Evolutionary conservation across 768 basidiomycete genomes (phyloP).

Genomic region (Russula lepida): DNA sequence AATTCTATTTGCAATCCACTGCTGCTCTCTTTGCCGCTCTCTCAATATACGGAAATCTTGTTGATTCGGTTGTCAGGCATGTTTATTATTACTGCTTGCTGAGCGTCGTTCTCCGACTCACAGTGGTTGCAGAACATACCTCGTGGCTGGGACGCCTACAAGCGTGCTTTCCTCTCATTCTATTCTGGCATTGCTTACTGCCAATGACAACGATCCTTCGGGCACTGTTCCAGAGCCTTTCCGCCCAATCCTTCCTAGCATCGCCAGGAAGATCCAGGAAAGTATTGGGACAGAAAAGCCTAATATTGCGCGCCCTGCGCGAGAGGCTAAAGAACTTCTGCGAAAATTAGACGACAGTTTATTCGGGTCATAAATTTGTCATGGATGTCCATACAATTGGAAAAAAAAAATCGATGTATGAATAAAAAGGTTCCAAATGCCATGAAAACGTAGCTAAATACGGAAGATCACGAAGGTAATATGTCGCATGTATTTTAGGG

Average conservation of each 20-base stretch:
- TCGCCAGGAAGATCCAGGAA: conserved; percentile 68
- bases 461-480: conserved; percentile 64
- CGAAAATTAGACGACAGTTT: conserved; percentile 17
- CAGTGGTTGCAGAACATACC: conserved; percentile 40
- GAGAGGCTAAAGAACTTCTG: conserved; percentile 73
- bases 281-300: conserved; percentile 62
- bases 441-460: conserved; percentile 35
- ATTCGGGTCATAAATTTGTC: conserved; percentile 11
- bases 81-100: conserved; percentile 25
- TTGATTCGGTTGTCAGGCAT: conserved; percentile 61
- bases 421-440: no score
- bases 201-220: conserved; percentile 31
- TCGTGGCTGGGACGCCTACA: conserved; percentile 60
- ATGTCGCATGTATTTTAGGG: conserved; percentile 75
- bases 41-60: conserved; percentile 50
- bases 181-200: conserved; percentile 47
- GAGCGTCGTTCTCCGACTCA: not conserved
- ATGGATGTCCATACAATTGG: not conserved
- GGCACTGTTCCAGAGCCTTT: conserved; percentile 44
- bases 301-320: conserved; percentile 65
- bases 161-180: conserved; percentile 53
- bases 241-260: conserved; percentile 49
- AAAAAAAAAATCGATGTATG: not conserved
- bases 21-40: conserved; percentile 57
- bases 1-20: conserved; percentile 59